Conservation (phyloP, 2,329 filamentous ascomycete species). For the Aspergillus cejpii region DNA sequence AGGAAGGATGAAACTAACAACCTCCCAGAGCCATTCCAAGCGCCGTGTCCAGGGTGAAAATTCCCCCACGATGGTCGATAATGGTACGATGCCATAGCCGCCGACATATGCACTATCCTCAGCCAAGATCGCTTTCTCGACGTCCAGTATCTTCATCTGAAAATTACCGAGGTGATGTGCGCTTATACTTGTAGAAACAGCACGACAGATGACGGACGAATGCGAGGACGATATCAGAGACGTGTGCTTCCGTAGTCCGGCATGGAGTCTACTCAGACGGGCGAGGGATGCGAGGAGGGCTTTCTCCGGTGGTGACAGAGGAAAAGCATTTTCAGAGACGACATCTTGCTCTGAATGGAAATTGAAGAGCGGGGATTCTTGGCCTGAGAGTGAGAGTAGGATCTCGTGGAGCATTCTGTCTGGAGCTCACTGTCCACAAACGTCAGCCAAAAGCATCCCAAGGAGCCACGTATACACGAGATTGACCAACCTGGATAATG, state of each 20-base stretch:
- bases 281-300: slow-evolving; percentile 72
- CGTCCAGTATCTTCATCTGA: slow-evolving; percentile 73
- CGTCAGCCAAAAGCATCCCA: neutral
- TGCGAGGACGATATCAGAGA: slow-evolving; percentile 63
- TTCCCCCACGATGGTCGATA: slow-evolving; percentile 75
- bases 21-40: slow-evolving; percentile 77
- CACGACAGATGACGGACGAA: slow-evolving; percentile 75
- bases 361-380: slow-evolving; percentile 80
- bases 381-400: slow-evolving; percentile 88
- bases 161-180: slow-evolving; percentile 71
- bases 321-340: slow-evolving; percentile 45
- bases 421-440: slow-evolving; percentile 14
- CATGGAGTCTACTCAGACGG: slow-evolving; percentile 70
- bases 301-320: slow-evolving; percentile 68
- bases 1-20: slow-evolving; percentile 62
- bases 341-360: slow-evolving; percentile 43
- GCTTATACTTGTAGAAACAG: slow-evolving; percentile 71
- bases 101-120: slow-evolving; percentile 75
- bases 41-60: slow-evolving; percentile 81
- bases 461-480: neutral
- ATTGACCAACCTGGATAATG: slow-evolving; percentile 22
- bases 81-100: slow-evolving; percentile 84
- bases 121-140: slow-evolving; percentile 70
- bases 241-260: slow-evolving; percentile 61
- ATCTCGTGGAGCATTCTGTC: slow-evolving; percentile 91